Base-by-base conservation (phyloP, 768 basidiomycete genomes). In the Calvatia gigantea region DNA sequence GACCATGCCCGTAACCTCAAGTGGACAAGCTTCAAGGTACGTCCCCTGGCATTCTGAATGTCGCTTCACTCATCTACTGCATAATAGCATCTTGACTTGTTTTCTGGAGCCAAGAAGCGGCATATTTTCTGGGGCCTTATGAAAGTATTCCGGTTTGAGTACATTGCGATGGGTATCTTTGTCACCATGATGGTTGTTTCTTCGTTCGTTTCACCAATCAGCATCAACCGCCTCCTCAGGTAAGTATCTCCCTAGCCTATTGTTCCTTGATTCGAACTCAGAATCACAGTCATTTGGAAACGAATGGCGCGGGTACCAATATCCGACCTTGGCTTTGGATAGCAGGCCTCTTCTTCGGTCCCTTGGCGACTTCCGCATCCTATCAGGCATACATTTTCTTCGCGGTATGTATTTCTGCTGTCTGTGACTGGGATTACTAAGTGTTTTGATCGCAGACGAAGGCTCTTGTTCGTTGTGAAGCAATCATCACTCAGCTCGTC, bases 121-220 rank as follows among this genome's bases (percentile, higher is more conserved):
- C 78, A 82, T 60, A 47, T 85, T 4, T 73, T 82, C 58, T 75
- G 73, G 55, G 73, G 78, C 14, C 61, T 85, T 23, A 58, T 79
- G 55, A 66, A 69, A 12, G 66, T 70, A 2, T 75, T 74, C 53
- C 66, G 72, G 4, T 56, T 56, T 8, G 73, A 75, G 37, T 75
- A 73, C 54, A 46, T 62, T 2, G 57, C 69, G 32, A 63, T 77
- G 48, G 59, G 60, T 3, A 14, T 67, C 1, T 66, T 69, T 58
- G 54, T 75, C 8, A 35, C 67, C 17, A 45, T 72, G 6, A 54
- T 65, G 27, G 67, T 67, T 1, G 21, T 68, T 14, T 44, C 62
- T 8, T 65, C 61, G 12, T 76, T 78, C 58, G 60, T 64, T 14
- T 64, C 71, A 15, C 76, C 77, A 8, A 62, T 76, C 1, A 75